Conservation (phyloP, 352 stramenopile genomes). For the Pythium vanterpoolii region DNA sequence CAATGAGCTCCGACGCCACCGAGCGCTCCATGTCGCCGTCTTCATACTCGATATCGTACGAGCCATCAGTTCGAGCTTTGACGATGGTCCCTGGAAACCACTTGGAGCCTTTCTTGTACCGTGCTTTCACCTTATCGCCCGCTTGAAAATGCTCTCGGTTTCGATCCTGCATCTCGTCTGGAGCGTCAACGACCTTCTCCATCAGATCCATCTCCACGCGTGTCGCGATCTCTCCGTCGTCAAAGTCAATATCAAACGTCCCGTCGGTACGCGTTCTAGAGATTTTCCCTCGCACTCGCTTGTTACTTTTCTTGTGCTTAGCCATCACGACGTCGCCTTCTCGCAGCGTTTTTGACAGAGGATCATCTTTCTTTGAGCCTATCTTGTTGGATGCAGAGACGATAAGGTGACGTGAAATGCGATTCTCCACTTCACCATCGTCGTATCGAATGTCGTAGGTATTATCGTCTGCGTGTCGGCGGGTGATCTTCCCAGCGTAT, state of each 20-base stretch:
- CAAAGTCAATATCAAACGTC: constrained; percentile 64
- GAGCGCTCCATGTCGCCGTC: constrained; percentile 51
- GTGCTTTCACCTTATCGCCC: constrained; percentile 31
- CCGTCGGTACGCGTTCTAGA: constrained; percentile 42
- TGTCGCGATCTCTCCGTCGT: constrained; percentile 58
- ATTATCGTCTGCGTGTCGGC: constrained; percentile 48
- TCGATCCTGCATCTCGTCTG: no score
- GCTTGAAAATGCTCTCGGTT: constrained; percentile 4
- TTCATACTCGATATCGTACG: constrained; percentile 69
- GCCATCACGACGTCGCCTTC: constrained; percentile 3
- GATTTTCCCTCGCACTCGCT: constrained; percentile 29
- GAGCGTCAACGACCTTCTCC: no score
- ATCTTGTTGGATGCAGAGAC: neutral
- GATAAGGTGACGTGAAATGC: constrained; percentile 3
- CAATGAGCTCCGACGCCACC: constrained; percentile 7
- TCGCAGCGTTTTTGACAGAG: neutral
- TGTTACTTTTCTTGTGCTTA: constrained; percentile 9
- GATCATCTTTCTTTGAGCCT: neutral
- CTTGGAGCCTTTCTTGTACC: constrained; percentile 45
- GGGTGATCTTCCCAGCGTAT: constrained; percentile 48
- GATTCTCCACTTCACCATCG: constrained; percentile 49
- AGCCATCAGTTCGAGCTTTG: constrained; percentile 44
- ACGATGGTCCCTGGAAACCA: constrained; percentile 55
- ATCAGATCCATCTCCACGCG: constrained; percentile 31
- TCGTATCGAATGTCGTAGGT: constrained; percentile 68